Conservation (phyloP, 2,329 filamentous ascomycete genomes). For the Davidsoniella virescens region DNA sequence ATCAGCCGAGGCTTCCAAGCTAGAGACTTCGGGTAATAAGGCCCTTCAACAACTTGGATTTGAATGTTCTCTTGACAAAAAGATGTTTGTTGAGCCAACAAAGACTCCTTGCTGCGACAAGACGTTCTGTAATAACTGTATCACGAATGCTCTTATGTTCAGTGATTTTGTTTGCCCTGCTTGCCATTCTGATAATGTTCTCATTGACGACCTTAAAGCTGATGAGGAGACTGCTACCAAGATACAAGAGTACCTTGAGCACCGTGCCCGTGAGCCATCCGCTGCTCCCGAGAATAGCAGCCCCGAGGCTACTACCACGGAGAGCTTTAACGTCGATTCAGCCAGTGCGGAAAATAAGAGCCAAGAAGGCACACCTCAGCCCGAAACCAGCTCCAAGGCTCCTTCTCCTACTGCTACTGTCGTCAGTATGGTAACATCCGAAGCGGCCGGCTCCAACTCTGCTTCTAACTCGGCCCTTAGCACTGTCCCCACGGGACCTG, state of each 20-base stretch:
- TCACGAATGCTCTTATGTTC: conserved; percentile 96
- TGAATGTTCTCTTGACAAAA: conserved; percentile 91
- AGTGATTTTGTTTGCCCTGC: conserved; percentile 92
- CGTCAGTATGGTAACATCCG: background rate
- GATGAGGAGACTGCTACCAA: conserved; percentile 66
- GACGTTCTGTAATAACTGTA: conserved; percentile 99
- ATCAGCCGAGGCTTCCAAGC: conserved; percentile 67
- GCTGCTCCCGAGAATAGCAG: conserved; percentile 18
- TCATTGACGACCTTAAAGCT: conserved; percentile 77
- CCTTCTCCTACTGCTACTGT: conserved; percentile 4
- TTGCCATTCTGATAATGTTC: conserved; percentile 77
- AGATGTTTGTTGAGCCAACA: conserved; percentile 95
- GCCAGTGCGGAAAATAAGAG: conserved; percentile 12
- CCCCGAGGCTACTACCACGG: conserved; percentile 2
- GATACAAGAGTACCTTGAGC: conserved; percentile 52
- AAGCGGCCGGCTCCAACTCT: conserved; percentile 1
- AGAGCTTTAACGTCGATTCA: conserved; percentile 9
- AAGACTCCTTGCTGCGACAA: conserved; percentile 97
- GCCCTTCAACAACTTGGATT: conserved; percentile 76
- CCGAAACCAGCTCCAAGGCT: conserved; percentile 19
- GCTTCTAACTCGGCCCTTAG: background rate
- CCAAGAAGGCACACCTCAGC: conserved; percentile 15
- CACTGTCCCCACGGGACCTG: background rate
- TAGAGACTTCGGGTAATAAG: conserved; percentile 61
- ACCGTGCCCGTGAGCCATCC: conserved; percentile 5